Base-by-base conservation (phyloP, 2,329 filamentous ascomycete species). In the Aspergillus neotritici region DNA sequence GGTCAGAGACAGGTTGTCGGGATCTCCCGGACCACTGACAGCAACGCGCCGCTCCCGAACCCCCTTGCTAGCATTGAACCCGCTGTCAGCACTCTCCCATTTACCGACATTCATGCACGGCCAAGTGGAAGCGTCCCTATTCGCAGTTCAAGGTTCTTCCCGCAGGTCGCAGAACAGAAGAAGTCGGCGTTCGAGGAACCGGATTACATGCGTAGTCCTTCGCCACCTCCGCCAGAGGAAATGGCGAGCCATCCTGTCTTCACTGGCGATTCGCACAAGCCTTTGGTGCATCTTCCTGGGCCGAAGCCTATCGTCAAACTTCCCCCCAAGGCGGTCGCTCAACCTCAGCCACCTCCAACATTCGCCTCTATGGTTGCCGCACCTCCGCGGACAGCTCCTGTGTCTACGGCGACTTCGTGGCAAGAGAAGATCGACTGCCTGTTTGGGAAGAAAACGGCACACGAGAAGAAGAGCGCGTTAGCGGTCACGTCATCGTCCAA, bases 401-500 rank as follows among this genome's bases (percentile, higher is more conserved):
- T 72, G 46, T 64, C 72, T 39, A 73, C 67, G 47, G 68, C 69
- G 12, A 71, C 73, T 38, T 67, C 68, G 6, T 91, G 89, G 89
- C 88, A 94, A 64, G 83, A 86, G 55, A 82, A 82, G 56, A 89
- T 96, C 63, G 89, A 94, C 64, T 83, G 77, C 35, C 76, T 95
- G 34, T 74, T 83, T 53, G 80, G 80, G n/a, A 89, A 85, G 60
- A 74, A 80, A 41, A 60, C 61, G 11, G 50, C 61, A 5, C 52
- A 55, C 6, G 72, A 75, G 35, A 81, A 76, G 55, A 73, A 77
- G 46, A 72, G 61, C 58, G 68, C 71, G 43, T 60, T 84, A 43
- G 76, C 79, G 38, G 77, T 87, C 31, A 77, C 84, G 48, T 81
- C 83, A 37, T 78, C 82, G 15, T 87, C 81, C 53, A 84, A 83